Percentiles rank a stretch among this genome's conserved stretches.
Conservation (phyloP, 495 filamentous ascomycete genomes). For the Penicillium daleae region DNA sequence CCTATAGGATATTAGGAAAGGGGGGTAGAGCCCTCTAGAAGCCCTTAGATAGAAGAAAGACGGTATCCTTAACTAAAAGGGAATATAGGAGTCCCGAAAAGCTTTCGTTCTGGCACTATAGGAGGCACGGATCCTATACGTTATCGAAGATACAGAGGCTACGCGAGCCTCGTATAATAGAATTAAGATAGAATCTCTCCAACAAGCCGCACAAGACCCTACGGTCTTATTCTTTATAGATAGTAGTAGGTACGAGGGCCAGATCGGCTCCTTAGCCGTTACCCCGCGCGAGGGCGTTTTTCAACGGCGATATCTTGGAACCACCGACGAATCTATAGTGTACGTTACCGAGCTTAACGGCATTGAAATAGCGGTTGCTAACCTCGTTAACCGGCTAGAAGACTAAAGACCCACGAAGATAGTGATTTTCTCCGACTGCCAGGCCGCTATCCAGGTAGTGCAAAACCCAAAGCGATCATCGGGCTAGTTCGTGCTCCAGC, state of each 20-base stretch:
- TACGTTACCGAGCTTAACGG: not conserved
- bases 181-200: not conserved
- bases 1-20: too few species aligned
- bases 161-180: not conserved
- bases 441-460: not conserved
- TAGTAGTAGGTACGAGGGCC: not conserved
- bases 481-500: not conserved
- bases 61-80: too few species aligned
- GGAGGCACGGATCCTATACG: too few species aligned
- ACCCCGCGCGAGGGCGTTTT: not conserved
- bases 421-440: not conserved
- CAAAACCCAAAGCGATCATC: not conserved
- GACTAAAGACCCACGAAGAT: not conserved
- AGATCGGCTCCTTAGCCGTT: not conserved
- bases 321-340: not conserved
- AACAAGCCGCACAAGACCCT: too few species aligned
- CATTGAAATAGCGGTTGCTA: conserved; percentile 2
- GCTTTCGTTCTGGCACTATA: too few species aligned
- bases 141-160: not conserved
- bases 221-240: not conserved
- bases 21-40: too few species aligned
- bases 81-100: too few species aligned
- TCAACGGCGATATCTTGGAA: not conserved
- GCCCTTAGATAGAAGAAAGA: too few species aligned
- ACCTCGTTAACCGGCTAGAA: not conserved